These are phyloP conservation scores for Eimeria maxima DNA, from an alignment of 169 alveolate species.

Conservation along the genomic window DNA sequence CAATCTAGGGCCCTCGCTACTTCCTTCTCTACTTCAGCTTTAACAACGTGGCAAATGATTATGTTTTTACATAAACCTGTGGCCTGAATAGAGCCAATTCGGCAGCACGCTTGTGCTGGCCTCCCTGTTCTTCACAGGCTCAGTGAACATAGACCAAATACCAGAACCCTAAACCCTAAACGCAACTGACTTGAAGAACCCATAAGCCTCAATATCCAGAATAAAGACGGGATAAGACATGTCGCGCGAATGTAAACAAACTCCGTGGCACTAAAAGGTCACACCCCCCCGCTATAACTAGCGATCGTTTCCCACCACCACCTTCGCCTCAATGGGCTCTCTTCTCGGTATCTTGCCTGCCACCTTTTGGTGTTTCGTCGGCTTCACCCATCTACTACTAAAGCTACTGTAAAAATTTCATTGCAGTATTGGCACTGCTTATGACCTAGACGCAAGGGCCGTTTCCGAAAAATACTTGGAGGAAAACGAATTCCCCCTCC, in stretches of 20 bases:
- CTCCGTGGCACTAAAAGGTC: background rate
- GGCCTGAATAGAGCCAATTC: background rate
- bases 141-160: no score
- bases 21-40: background rate
- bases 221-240: background rate
- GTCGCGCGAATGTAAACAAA: no score
- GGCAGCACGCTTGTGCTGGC: background rate
- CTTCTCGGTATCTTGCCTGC: background rate
- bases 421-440: background rate
- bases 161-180: no score
- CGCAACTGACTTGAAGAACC: background rate
- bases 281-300: background rate
- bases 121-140: background rate
- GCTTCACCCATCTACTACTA: background rate
- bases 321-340: background rate
- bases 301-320: background rate
- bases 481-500: background rate
- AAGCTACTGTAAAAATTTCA: background rate
- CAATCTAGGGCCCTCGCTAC: background rate
- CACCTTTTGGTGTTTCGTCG: background rate
- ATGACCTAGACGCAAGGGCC: background rate
- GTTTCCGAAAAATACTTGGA: background rate
- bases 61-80: background rate
- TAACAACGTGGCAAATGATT: no score
- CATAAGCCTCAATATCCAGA: background rate